Evolutionary conservation across 2,329 filamentous ascomycete species (phyloP), one percentile per base, ranked within the genome.

Genomic region (Blumeria hordei): DNA sequence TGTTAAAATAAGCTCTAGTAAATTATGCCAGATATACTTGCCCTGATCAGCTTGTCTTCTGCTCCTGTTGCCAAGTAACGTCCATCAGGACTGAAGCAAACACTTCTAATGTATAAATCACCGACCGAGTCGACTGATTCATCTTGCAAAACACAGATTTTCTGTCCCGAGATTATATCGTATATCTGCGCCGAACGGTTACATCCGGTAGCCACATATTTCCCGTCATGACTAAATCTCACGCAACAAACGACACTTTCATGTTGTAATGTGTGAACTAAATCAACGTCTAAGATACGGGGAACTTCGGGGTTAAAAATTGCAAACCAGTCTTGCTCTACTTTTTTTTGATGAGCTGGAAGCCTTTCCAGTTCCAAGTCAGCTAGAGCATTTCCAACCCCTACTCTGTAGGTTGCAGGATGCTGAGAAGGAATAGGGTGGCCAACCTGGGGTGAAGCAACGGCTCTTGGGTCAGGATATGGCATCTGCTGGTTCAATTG

Each of bases 111-210:
- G 69, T 96, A 98, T 35, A 98, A 74, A 69, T 98, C 92, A 33
- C 90, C 88, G 55, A 85, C 82, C 62, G 88, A 81, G 61, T 93
- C 87, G 49, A 88, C 85, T 49, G 76, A 83, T 62, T 90, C 84
- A 63, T 98, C 92, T 67, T 94, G 87, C 36, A 96, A 73, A 57
- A 92, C 83, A 61, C 86, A 92, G 54, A 96, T 80, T 67, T 90
- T 92, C 62, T 86, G 79, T 55, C 92, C 92, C 14, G 79, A 84
- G 63, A 79, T 75, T 44, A 96, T 90, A 60, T 98, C 92, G 68
- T 92, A 98, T 63, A 98, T 98, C 69, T 96, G 90, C n/a, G 92
- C 92, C n/a, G 88, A 94, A 59, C 88, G 76, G 69, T 98, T 98
- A 74, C 92, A 96, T 45, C 92, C 92, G 5, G 92, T 98, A 7